Evolutionary conservation across 371 early-diverging fungal species (phyloP).

Genomic region (Chytridiales sp.): DNA sequence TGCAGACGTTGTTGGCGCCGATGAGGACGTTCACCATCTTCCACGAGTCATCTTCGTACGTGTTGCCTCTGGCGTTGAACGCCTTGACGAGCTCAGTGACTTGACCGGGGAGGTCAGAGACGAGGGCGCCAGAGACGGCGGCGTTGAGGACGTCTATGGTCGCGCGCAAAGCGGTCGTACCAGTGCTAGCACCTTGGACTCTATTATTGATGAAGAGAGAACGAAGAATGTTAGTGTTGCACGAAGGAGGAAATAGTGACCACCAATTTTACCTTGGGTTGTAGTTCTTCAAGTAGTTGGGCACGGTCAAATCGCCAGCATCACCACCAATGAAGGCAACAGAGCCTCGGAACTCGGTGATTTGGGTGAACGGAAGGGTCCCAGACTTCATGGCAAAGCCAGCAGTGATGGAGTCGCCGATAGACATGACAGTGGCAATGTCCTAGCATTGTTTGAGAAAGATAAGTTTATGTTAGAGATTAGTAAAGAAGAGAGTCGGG

Average conservation of each 20-base stretch:
- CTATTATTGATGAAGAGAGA: constrained; percentile 4
- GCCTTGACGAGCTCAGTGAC: constrained; percentile 28
- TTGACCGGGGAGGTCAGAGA: constrained; percentile 27
- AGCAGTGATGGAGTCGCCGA: constrained; percentile 69
- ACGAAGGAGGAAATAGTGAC: constrained; percentile 48
- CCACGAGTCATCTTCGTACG: constrained; percentile 50
- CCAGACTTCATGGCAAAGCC: constrained; percentile 56
- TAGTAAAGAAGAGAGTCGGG: too few species aligned
- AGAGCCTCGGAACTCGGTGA: constrained; percentile 63
- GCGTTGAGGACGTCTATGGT: constrained; percentile 56
- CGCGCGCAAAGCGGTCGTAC: constrained; percentile 2
- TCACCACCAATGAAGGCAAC: constrained; percentile 62
- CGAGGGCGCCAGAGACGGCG: constrained; percentile 42
- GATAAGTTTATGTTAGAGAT: too few species aligned
- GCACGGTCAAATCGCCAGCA: constrained; percentile 54
- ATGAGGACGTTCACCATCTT: constrained; percentile 61
- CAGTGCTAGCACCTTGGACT: constrained; percentile 7
- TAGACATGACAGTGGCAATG: constrained; percentile 56
- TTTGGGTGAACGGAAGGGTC: constrained; percentile 56
- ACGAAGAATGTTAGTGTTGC: constrained; percentile 49
- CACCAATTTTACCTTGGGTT: constrained; percentile 43
- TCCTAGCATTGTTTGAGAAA: too few species aligned
- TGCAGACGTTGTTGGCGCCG: constrained; percentile 66
- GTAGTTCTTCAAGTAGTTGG: constrained; percentile 56
- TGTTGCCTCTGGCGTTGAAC: constrained; percentile 20